phyloP scores from a whole-genome alignment of 805 yeast genomes.

The Saturnispora quitensis region DNA sequence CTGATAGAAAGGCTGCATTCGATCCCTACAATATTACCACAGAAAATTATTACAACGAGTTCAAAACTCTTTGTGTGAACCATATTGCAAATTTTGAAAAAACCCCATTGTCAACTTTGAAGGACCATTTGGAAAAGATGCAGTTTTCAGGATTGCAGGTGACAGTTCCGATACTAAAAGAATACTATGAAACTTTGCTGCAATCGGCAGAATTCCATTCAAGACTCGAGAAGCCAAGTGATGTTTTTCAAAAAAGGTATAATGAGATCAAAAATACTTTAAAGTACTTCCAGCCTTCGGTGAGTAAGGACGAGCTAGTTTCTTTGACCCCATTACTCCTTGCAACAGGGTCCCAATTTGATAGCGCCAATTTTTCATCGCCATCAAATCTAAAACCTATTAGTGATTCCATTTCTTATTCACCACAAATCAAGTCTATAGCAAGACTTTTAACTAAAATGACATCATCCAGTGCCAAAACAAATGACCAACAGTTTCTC shows the following conservation, averaged over 20 bases:
- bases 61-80: conserved; percentile 11
- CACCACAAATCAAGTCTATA: conserved; percentile 6
- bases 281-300: conserved; percentile 16
- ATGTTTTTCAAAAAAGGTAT: conserved; percentile 19
- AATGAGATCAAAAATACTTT: conserved; percentile 13
- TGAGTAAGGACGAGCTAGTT: conserved; percentile 14
- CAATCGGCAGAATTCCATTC: conserved; percentile 25
- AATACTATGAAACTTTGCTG: conserved; percentile 16
- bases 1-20: conserved; percentile 1
- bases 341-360: conserved; percentile 23
- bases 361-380: conserved; percentile 17
- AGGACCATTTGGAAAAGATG: conserved; percentile 22
- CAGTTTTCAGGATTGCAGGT: conserved; percentile 23
- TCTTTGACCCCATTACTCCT: conserved; percentile 20
- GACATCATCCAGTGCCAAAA: background rate
- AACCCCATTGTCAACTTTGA: conserved; percentile 16
- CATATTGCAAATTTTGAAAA: conserved; percentile 17
- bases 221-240: conserved; percentile 1
- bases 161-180: conserved; percentile 15
- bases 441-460: conserved; percentile 1
- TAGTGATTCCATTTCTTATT: conserved; percentile 4
- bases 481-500: conserved; percentile 6
- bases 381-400: conserved; percentile 8
- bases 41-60: conserved; percentile 15
- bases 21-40: conserved; percentile 10